Base-by-base conservation (phyloP, 2,329 filamentous ascomycete species). In the Hypoxylon sp. region DNA sequence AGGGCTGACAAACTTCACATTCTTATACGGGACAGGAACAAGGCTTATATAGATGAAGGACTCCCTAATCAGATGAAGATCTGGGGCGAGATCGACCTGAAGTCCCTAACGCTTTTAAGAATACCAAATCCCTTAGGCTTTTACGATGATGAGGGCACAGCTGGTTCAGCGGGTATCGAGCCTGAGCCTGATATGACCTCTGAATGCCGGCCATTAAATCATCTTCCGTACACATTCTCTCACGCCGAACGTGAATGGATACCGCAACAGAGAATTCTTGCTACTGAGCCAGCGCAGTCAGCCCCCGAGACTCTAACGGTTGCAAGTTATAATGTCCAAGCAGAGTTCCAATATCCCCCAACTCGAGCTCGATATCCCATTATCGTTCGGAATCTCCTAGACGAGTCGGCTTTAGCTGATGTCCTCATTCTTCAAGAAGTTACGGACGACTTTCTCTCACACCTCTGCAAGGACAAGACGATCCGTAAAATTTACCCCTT, bases 381-480 rank as follows among this genome's bases (percentile, higher is more conserved):
- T 6, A 72, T 87, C 49, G 63, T 85, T 19, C 72, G 76, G 5
- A 86, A 82, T 60, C 75, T 87, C 2, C 73, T 87, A 3, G 80
- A 81, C 0, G 60, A 74, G 3, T 75, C 77, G 6, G 83, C 84
- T 2, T 63, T 73, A 0, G 79, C 85, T 6, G 85, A 87, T 61
- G 76, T 86, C 2, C 69, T 87, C 7, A 79, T 87, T 2, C 80
- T 92, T 4, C 84, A 91, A 74, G 90, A 91, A 77, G 86, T 91
- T 1, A 90, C 88, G 0, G 89, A 91, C 67, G 82, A 87, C 43
- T 90, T 91, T 65, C 82, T 92, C 0, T 81, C 82, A 0, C 84
- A 82, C 62, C 78, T 92, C 0, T 83, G 91, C 1, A 72, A 74
- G 2, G 75, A 86, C 60, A 64, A 78, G 1, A 72, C 77, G 1